Percentiles rank a stretch among this genome's conserved stretches.
Evolutionary conservation across 805 yeast genomes (phyloP).

Genomic region (Myxozyma nipponensis): DNA sequence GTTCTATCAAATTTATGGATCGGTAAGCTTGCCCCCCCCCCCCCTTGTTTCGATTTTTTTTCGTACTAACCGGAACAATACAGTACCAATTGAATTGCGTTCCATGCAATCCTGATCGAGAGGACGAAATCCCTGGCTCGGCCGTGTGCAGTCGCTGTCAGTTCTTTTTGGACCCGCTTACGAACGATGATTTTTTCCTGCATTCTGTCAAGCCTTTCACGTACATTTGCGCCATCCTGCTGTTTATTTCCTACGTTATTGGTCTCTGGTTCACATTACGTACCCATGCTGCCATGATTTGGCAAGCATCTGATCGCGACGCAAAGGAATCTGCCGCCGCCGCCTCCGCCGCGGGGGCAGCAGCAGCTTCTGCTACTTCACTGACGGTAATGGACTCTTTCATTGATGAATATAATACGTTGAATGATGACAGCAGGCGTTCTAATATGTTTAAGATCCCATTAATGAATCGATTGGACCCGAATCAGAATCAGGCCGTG

Average conservation of each 20-base stretch:
- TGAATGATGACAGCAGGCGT: neutral
- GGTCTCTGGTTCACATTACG: slow-evolving; percentile 91
- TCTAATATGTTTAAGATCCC: slow-evolving; percentile 17
- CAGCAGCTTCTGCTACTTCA: slow-evolving; percentile 4
- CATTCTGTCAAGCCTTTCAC: slow-evolving; percentile 78
- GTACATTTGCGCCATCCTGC: slow-evolving; percentile 68
- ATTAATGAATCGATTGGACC: slow-evolving; percentile 4
- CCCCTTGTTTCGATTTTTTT: neutral
- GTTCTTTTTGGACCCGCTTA: slow-evolving; percentile 69
- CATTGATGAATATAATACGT: slow-evolving; percentile 6
- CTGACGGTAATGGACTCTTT: slow-evolving; percentile 21
- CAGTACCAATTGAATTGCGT: slow-evolving; percentile 67
- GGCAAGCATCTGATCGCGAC: slow-evolving; percentile 43
- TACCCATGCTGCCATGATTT: slow-evolving; percentile 93
- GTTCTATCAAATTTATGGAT: slow-evolving; percentile 84
- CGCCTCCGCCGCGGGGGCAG: slow-evolving; percentile 12
- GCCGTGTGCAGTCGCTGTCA: slow-evolving; percentile 63
- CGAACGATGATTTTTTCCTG: slow-evolving; percentile 62
- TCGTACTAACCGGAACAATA: neutral
- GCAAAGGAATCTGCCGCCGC: slow-evolving; percentile 4
- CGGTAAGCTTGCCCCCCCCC: slow-evolving; percentile 31
- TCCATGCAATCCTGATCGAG: slow-evolving; percentile 42
- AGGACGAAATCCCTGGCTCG: slow-evolving; percentile 15
- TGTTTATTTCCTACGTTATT: slow-evolving; percentile 78
- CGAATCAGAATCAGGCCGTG: slow-evolving; percentile 11